Evolutionary conservation across 1,284 basidiomycete species (phyloP).

Genomic region (Rhodotorula sp.): DNA sequence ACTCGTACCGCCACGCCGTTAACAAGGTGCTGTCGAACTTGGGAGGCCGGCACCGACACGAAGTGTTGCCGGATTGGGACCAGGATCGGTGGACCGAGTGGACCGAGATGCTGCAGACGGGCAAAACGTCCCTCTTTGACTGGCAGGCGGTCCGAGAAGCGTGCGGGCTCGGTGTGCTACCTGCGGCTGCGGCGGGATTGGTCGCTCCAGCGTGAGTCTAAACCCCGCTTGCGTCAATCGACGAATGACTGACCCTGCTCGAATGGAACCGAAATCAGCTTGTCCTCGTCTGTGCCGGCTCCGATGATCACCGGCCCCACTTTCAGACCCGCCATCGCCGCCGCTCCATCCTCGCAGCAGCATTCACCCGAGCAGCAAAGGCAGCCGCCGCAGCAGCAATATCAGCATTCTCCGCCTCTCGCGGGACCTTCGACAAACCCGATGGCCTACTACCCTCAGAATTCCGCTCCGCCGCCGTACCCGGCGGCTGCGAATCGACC

Average conservation of each 20-base stretch:
- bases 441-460: too few species aligned
- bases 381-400: neutral
- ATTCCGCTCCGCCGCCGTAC: too few species aligned
- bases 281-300: neutral
- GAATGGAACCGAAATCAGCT: neutral
- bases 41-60: neutral
- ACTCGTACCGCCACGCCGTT: conserved; percentile 14
- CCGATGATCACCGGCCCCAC: neutral
- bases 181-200: neutral
- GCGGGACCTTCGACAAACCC: too few species aligned
- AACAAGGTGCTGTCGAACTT: neutral
- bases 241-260: too few species aligned
- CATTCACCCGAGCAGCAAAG: neutral
- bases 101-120: conserved; percentile 2
- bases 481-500: neutral
- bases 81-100: neutral
- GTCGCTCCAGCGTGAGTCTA: neutral
- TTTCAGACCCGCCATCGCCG: neutral
- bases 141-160: conserved; percentile 7
- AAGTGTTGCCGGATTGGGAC: neutral
- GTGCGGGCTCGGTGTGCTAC: neutral
- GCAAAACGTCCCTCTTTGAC: neutral
- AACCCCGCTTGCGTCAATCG: neutral
- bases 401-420: too few species aligned
- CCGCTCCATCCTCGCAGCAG: neutral